Percentiles rank a stretch among this genome's conserved stretches.
Evolutionary conservation across 2,329 filamentous ascomycete genomes (phyloP).

Genomic region (Cordyceps militaris): DNA sequence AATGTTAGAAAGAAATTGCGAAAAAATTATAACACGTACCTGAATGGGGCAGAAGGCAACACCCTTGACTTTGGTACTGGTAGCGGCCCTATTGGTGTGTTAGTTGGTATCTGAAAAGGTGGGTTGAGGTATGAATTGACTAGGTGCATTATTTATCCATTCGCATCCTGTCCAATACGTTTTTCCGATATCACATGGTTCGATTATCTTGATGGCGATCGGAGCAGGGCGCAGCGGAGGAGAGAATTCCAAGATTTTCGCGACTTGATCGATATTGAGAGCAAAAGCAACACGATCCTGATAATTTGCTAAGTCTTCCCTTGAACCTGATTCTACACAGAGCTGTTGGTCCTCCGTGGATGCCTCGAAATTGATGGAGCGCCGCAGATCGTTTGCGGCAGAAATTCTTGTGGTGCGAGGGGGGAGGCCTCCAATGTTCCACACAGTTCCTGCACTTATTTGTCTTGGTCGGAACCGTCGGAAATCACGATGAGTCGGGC

Average conservation of each 20-base stretch:
- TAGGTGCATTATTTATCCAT: slow-evolving; percentile 18
- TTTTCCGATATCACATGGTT: slow-evolving; percentile 6
- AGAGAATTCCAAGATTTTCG: slow-evolving; percentile 55
- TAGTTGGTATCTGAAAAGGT: neutral
- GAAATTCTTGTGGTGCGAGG: slow-evolving; percentile 45
- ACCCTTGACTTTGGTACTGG: slow-evolving; percentile 22
- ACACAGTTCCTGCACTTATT: slow-evolving; percentile 63
- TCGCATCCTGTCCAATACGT: slow-evolving; percentile 22
- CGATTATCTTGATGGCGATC: neutral
- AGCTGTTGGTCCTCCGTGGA: slow-evolving; percentile 45
- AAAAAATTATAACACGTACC: slow-evolving; percentile 42
- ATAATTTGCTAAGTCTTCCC: slow-evolving; percentile 61
- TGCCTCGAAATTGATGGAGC: neutral
- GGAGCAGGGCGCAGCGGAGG: neutral
- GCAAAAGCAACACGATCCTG: slow-evolving; percentile 71
- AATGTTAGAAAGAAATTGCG: neutral
- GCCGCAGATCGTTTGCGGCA: neutral
- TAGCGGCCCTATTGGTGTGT: neutral
- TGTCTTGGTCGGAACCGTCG: slow-evolving; percentile 30
- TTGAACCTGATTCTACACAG: slow-evolving; percentile 43
- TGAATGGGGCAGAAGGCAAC: slow-evolving; percentile 69
- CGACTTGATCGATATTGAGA: slow-evolving; percentile 66
- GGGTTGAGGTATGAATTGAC: slow-evolving; percentile 17
- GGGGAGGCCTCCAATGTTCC: slow-evolving; percentile 67
- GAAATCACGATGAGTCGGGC: neutral